A percentile compares a stretch with the other conserved stretches of the same genome.
Conservation (phyloP, 305 asterid species). For the Fraxinus sp. region DNA sequence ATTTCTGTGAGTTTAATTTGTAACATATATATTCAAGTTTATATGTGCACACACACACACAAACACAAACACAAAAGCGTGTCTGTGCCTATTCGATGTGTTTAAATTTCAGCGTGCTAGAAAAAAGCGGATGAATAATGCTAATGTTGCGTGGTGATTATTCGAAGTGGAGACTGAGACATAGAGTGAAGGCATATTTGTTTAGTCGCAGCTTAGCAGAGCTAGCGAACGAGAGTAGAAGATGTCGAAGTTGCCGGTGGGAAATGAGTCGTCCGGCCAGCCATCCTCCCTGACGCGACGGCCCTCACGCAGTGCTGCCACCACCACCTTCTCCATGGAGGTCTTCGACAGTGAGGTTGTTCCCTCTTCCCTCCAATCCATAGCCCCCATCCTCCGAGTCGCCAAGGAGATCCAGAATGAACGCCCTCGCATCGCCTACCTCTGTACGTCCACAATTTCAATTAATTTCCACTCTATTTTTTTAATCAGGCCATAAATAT, state of each 20-base stretch:
- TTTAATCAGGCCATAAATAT: background rate
- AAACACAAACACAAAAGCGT: background rate
- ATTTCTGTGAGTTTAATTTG: background rate
- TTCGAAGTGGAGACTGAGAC: background rate
- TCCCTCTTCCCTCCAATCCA: conserved; percentile 92
- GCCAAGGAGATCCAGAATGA: conserved; percentile 80
- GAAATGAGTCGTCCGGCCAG: conserved; percentile 30
- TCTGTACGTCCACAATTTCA: conserved; percentile 47
- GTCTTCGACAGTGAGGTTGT: conserved; percentile 97
- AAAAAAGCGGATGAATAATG: background rate
- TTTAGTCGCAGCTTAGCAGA: conserved; percentile 4
- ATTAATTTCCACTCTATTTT: background rate
- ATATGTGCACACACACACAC: background rate
- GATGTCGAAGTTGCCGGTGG: conserved; percentile 47
- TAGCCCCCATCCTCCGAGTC: conserved; percentile 91
- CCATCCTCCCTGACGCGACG: conserved; percentile 68
- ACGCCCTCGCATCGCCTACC: conserved; percentile 94
- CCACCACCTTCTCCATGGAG: conserved; percentile 85
- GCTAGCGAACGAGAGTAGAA: conserved; percentile 10
- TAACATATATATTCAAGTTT: background rate
- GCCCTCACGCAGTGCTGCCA: conserved; percentile 88
- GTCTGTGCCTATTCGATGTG: background rate
- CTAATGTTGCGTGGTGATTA: background rate
- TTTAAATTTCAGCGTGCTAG: background rate
- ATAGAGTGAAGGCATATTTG: background rate